Conservation (phyloP, 768 basidiomycete species). For the Paxillus rubicundulus region DNA sequence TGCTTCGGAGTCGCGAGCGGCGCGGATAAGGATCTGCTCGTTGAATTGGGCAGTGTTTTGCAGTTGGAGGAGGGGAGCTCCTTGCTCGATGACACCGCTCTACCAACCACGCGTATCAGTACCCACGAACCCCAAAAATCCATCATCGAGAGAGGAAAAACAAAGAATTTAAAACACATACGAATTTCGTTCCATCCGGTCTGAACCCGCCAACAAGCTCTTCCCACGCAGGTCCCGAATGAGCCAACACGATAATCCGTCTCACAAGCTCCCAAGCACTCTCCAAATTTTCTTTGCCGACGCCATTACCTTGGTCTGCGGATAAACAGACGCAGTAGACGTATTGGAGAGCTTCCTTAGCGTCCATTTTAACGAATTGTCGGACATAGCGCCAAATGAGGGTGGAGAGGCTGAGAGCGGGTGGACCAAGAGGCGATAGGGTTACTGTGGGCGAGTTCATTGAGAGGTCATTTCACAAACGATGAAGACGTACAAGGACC, state of each 20-base stretch:
- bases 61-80: conserved; percentile 72
- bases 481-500: conserved; percentile 60
- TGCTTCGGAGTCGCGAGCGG: conserved; percentile 77
- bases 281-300: conserved; percentile 85
- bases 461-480: neutral
- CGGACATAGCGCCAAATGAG: conserved; percentile 91
- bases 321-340: conserved; percentile 83
- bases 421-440: conserved; percentile 61
- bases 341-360: conserved; percentile 92
- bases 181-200: conserved; percentile 85
- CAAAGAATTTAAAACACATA: conserved; percentile 38
- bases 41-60: conserved; percentile 67
- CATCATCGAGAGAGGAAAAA: neutral
- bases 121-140: neutral
- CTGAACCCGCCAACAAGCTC: conserved; percentile 93
- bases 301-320: conserved; percentile 63
- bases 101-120: conserved; percentile 26
- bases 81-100: conserved; percentile 87
- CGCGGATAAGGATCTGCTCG: conserved; percentile 76
- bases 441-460: conserved; percentile 49
- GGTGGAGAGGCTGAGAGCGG: conserved; percentile 77
- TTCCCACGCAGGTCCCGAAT: conserved; percentile 82
- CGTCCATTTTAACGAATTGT: conserved; percentile 89
- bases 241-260: conserved; percentile 75
- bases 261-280: conserved; percentile 77